phyloP scores from a whole-genome alignment of 1,284 basidiomycete species.

The Leccinum pallidistipes region DNA sequence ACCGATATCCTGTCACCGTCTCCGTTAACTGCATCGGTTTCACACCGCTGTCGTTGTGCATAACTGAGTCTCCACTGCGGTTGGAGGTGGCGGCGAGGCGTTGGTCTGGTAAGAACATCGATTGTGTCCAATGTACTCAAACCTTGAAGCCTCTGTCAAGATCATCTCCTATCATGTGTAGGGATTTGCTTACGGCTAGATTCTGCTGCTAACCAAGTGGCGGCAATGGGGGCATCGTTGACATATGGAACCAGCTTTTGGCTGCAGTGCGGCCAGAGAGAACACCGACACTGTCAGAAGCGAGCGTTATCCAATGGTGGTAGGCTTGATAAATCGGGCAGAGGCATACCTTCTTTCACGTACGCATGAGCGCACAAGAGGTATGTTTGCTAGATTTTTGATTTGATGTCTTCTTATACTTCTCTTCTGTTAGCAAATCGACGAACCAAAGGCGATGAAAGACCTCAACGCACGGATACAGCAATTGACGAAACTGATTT shows the following conservation, averaged over 20 bases:
- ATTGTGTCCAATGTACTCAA: slow-evolving; percentile 63
- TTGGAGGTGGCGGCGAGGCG: slow-evolving; percentile 64
- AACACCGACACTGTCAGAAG: slow-evolving; percentile 78
- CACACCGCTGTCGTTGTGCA: slow-evolving; percentile 47
- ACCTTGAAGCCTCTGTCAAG: slow-evolving; percentile 43
- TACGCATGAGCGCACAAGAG: slow-evolving; percentile 77
- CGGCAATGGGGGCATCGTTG: slow-evolving; percentile 45
- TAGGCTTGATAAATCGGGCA: background rate
- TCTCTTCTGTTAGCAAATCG: slow-evolving; percentile 54
- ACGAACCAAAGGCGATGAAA: slow-evolving; percentile 76
- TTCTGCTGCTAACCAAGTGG: slow-evolving; percentile 72
- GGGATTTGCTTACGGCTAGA: slow-evolving; percentile 63
- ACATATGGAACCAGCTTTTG: slow-evolving; percentile 56
- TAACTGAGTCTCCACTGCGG: slow-evolving; percentile 88
- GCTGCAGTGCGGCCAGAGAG: slow-evolving; percentile 79
- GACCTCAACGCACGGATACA: slow-evolving; percentile 80
- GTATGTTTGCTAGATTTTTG: slow-evolving; percentile 35
- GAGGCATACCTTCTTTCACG: slow-evolving; percentile 78
- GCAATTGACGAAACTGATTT: slow-evolving; percentile 83
- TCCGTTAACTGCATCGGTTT: no score
- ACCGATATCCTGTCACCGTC: no score
- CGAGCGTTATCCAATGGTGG: background rate
- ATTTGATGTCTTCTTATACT: background rate
- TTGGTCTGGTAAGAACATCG: slow-evolving; percentile 67
- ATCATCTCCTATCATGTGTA: background rate